A percentile compares a stretch with the other conserved stretches of the same genome.
These are phyloP conservation scores for Fusarium drepaniforme DNA, from an alignment of 2,329 filamentous ascomycete genomes.

Conservation along the genomic window DNA sequence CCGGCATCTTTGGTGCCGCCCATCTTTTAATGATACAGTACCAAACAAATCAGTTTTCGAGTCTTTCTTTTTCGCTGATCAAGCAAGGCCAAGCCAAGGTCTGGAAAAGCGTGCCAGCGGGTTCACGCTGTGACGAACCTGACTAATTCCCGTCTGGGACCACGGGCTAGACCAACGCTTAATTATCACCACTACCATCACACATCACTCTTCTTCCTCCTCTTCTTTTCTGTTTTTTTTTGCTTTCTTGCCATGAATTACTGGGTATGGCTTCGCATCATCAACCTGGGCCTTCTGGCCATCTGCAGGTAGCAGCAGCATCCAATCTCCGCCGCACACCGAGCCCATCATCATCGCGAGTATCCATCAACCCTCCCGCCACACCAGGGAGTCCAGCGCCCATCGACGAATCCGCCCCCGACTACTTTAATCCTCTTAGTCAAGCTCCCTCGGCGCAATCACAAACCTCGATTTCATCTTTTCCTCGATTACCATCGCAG, in stretches of 20 bases:
- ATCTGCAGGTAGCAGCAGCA: constrained; percentile 16
- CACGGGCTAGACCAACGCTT: background rate
- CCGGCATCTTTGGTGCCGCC: constrained; percentile 5
- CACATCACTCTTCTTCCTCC: background rate
- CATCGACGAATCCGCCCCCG: constrained; percentile 35
- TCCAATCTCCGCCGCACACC: constrained; percentile 18
- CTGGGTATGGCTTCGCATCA: constrained; percentile 39
- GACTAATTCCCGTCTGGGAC: constrained; percentile 32
- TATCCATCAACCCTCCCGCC: constrained; percentile 4
- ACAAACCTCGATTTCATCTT: constrained; percentile 29
- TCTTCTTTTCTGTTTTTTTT: background rate
- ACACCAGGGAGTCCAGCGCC: constrained; percentile 36
- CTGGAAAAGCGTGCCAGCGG: background rate
- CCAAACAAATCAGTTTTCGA: background rate
- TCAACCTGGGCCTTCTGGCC: constrained; percentile 34
- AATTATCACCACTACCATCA: background rate
- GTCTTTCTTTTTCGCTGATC: background rate
- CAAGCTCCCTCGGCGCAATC: constrained; percentile 39
- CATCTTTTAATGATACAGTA: background rate
- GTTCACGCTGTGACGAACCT: constrained; percentile 11
- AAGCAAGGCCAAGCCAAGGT: background rate
- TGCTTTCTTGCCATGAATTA: constrained; percentile 23
- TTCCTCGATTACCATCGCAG: constrained; percentile 26
- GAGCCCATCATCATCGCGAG: constrained; percentile 33
- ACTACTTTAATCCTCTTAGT: constrained; percentile 42